Conservation (phyloP, 2,329 filamentous ascomycete species). For the Diaporthe sp. region DNA sequence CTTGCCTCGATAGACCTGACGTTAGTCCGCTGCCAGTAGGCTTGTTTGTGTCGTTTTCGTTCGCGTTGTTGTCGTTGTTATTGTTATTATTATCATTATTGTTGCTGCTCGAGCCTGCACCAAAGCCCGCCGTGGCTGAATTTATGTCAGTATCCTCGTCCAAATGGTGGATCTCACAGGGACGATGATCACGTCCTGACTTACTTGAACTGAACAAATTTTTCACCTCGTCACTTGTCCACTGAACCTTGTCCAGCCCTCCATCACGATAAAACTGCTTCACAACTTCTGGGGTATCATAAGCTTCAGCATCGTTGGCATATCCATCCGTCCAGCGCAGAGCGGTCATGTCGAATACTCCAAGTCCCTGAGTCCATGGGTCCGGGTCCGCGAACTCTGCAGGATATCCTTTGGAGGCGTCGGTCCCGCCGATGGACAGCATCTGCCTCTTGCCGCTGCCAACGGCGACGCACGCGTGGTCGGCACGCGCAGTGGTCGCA, state of each 20-base stretch:
- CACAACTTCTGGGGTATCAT: conserved; percentile 8
- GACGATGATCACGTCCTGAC: background rate
- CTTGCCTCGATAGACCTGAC: conserved; percentile 4
- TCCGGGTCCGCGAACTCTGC: conserved; percentile 48
- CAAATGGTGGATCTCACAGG: background rate
- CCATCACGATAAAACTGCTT: conserved; percentile 18
- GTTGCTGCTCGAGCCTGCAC: background rate
- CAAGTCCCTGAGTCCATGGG: conserved; percentile 54
- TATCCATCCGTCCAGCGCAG: conserved; percentile 49
- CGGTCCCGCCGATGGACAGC: conserved; percentile 55
- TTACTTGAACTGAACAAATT: conserved; percentile 2
- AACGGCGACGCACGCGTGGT: conserved; percentile 54
- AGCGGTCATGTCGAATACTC: conserved; percentile 56
- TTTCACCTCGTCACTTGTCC: conserved; percentile 12
- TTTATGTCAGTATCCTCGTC: background rate
- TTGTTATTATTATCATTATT: background rate
- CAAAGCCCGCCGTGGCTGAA: background rate
- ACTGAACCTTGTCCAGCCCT: conserved; percentile 3
- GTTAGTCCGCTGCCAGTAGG: background rate
- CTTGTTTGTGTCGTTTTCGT: background rate
- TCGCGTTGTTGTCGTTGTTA: background rate
- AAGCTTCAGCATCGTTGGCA: background rate
- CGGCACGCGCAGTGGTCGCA: conserved; percentile 46
- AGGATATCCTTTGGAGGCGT: conserved; percentile 45
- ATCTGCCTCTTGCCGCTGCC: conserved; percentile 54